Base-by-base conservation (phyloP, 2,329 filamentous ascomycete species). In the Sordariomycetes sp. region DNA sequence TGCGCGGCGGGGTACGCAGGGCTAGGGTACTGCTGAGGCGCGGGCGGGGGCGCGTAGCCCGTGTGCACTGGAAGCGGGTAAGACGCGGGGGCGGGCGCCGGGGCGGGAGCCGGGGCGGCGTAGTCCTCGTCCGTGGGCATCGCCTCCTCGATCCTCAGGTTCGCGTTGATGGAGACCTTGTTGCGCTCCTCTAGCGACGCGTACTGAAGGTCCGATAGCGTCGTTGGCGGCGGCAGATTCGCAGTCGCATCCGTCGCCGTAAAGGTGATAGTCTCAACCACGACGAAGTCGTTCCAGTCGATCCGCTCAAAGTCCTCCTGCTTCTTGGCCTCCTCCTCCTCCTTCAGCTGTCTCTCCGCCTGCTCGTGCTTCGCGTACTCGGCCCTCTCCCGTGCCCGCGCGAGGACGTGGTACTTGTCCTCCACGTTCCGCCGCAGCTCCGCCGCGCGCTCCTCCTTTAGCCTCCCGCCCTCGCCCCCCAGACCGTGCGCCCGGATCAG, bases 221-320 rank as follows among this genome's bases (percentile, higher is more conserved):
- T 90, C 3, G 90, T 94, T 1, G 94, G 94, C 1, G 91, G 87
- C 35, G 92, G 91, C 12, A 99, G 83, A 61, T 94, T 86, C 42
- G 85, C 83, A 61, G 88, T 81, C 63, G 96, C 91, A 68, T 99
- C 94, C 45, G 82, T 81, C 63, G 96, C 91, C 59, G 84, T 90
- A 70, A 99, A 99, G 17, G 90, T 78, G 57, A 99, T 91, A 0
- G 91, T 96, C 71, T 96, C 94, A 52, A 96, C 90, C 22, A 99
- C 87, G 36, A 92, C 86, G 65, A 99, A 99, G 68, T 97, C 92
- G 66, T 95, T 89, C 94, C 94, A 99, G 70, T 99, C 94, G 61
- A 99, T 94, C 64, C 94, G 87, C 1, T 87, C 87, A 69, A 94
- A 84, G 57, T 82, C 76, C 24, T 78, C 73, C 65, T 85, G 85